Percentiles rank a stretch among this genome's conserved stretches.
Evolutionary conservation across 306 rosid species (phyloP).

Genomic region (Bauhinia variegata): DNA sequence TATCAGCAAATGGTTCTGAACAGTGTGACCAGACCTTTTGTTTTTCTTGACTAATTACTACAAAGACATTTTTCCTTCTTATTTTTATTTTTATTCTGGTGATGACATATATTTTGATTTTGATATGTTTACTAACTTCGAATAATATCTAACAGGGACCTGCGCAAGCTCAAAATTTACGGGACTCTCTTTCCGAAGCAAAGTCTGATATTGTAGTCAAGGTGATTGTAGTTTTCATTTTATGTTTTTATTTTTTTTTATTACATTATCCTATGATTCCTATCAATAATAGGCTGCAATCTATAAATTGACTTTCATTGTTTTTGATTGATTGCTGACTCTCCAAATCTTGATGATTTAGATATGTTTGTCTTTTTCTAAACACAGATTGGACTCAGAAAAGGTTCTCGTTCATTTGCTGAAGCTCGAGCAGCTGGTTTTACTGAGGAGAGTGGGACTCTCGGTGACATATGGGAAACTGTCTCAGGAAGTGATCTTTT

Average conservation of each 20-base stretch:
- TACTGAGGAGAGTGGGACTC: slow-evolving; percentile 85
- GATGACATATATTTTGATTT: not conserved
- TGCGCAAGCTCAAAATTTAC: slow-evolving; percentile 95
- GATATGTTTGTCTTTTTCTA: slow-evolving; percentile 9
- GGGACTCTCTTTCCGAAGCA: slow-evolving; percentile 86
- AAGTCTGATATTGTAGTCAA: slow-evolving; percentile 91
- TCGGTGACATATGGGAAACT: slow-evolving; percentile 92
- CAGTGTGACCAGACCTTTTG: too few relatives aligned
- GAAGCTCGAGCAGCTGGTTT: slow-evolving; percentile 96
- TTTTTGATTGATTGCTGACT: not conserved
- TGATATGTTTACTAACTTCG: slow-evolving; percentile 19
- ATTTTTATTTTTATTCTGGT: not conserved
- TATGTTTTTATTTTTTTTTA: not conserved
- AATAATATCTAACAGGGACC: slow-evolving; percentile 68
- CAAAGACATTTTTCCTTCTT: not conserved
- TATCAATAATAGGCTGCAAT: not conserved
- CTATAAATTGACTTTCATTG: not conserved
- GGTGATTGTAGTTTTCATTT: slow-evolving; percentile 49
- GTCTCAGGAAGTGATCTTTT: slow-evolving; percentile 88
- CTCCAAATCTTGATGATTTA: not conserved
- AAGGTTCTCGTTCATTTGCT: slow-evolving; percentile 84
- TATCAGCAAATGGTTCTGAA: too few relatives aligned
- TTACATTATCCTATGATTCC: not conserved
- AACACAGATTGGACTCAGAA: slow-evolving; percentile 91
- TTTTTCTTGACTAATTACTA: not conserved